Evolutionary conservation across 2,329 filamentous ascomycete species (phyloP).

Genomic region (Exophiala sideris): DNA sequence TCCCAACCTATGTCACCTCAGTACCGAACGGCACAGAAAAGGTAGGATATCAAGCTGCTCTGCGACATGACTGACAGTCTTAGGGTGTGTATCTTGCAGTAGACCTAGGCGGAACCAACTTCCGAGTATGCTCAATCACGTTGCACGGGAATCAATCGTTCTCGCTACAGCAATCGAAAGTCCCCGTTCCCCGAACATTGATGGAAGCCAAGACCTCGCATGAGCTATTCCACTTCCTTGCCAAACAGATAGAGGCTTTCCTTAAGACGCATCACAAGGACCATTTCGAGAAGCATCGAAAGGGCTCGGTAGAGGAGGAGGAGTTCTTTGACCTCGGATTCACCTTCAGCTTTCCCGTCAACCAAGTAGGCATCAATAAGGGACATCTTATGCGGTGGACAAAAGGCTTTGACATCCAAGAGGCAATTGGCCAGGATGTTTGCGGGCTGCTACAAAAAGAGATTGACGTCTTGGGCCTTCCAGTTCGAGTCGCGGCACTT

Average conservation of each 20-base stretch:
- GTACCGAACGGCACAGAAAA: slow-evolving; percentile 98
- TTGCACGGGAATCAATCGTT: slow-evolving; percentile 94
- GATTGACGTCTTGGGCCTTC: slow-evolving; percentile 80
- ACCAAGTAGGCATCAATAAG: slow-evolving; percentile 92
- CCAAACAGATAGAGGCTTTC: slow-evolving; percentile 87
- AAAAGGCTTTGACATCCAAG: slow-evolving; percentile 96
- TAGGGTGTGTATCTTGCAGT: slow-evolving; percentile 94
- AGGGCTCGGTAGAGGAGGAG: slow-evolving; percentile 63
- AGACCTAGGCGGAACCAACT: slow-evolving; percentile 97
- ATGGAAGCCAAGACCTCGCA: slow-evolving; percentile 85
- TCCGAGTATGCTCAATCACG: slow-evolving; percentile 92
- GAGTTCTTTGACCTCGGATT: slow-evolving; percentile 93
- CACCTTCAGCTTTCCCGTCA: slow-evolving; percentile 95
- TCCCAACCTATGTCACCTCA: slow-evolving; percentile 92
- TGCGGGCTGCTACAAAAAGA: slow-evolving; percentile 84
- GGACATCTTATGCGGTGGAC: slow-evolving; percentile 95
- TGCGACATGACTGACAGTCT: slow-evolving; percentile 9
- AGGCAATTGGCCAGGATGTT: slow-evolving; percentile 90
- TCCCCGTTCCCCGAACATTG: slow-evolving; percentile 80
- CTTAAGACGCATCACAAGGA: slow-evolving; percentile 82
- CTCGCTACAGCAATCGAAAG: slow-evolving; percentile 87
- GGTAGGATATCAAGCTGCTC: slow-evolving; percentile 49
- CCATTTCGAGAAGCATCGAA: slow-evolving; percentile 70
- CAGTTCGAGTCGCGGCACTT: slow-evolving; percentile 89
- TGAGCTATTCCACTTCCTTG: slow-evolving; percentile 88